Conservation (phyloP, 768 basidiomycete species). For the Rhodotorula sphaerocarpa region DNA sequence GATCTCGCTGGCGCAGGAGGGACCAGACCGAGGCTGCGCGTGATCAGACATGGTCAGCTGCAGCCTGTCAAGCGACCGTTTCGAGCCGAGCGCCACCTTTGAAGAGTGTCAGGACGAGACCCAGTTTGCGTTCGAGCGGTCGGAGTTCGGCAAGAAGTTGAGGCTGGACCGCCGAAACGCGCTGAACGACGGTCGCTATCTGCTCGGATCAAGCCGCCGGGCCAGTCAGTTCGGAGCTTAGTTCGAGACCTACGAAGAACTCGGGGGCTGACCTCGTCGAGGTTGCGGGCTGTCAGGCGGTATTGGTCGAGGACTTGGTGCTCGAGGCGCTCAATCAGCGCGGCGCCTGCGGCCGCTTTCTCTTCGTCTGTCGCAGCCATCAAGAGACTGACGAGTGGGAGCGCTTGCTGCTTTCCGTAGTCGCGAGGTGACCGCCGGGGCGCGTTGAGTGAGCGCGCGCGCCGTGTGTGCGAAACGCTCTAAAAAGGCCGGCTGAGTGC, state of each 20-base stretch:
- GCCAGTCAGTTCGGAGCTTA: too few relatives aligned
- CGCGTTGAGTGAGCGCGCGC: too few relatives aligned
- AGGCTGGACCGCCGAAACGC: slow-evolving; percentile 64
- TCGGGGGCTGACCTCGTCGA: slow-evolving; percentile 36
- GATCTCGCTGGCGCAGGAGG: slow-evolving; percentile 54
- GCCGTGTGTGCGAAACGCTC: too few relatives aligned
- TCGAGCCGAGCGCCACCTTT: slow-evolving; percentile 52
- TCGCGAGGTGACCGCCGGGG: too few relatives aligned
- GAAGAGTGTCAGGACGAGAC: slow-evolving; percentile 89
- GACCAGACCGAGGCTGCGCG: slow-evolving; percentile 67
- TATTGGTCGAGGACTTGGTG: slow-evolving; percentile 30
- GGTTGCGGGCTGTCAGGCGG: slow-evolving; percentile 8
- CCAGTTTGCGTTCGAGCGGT: slow-evolving; percentile 85
- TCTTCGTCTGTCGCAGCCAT: too few relatives aligned
- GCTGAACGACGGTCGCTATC: slow-evolving; percentile 62
- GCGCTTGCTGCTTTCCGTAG: too few relatives aligned
- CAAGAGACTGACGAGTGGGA: too few relatives aligned
- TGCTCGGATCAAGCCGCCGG: slow-evolving; percentile 40
- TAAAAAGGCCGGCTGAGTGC: too few relatives aligned
- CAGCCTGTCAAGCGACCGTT: too few relatives aligned
- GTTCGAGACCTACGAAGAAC: too few relatives aligned
- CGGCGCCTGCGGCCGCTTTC: too few relatives aligned
- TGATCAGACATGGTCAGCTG: background rate
- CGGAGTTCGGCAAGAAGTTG: slow-evolving; percentile 66
- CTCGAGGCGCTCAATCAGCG: slow-evolving; percentile 11